Evolutionary conservation across 306 rosid genomes (phyloP).

Genomic region (Pterocarpus santalinus): DNA sequence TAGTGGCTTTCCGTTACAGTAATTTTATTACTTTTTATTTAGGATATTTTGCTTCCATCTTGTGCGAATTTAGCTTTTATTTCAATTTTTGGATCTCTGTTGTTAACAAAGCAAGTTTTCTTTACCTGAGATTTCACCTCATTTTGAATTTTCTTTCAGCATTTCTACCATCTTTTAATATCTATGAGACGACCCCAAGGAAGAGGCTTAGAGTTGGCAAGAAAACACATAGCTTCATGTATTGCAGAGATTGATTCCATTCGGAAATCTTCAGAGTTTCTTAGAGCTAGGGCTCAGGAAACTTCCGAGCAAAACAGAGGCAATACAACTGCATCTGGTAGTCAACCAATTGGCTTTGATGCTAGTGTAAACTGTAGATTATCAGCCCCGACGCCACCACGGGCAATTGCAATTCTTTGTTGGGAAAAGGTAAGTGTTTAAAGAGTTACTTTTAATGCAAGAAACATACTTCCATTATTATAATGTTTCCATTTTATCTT

Average conservation of each 20-base stretch:
- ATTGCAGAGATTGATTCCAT: constrained; percentile 72
- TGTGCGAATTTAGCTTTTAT: background rate
- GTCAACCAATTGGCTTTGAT: constrained; percentile 94
- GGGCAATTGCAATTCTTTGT: constrained; percentile 77
- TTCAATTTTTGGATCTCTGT: constrained; percentile 35
- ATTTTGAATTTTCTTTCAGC: constrained; percentile 67
- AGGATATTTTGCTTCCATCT: constrained; percentile 26
- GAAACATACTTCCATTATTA: constrained; percentile 8
- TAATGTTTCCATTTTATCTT: constrained; percentile 47
- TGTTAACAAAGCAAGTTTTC: constrained; percentile 30
- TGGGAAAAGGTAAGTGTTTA: constrained; percentile 73
- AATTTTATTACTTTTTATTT: constrained; percentile 30
- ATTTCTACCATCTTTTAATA: constrained; percentile 85
- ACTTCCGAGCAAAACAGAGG: constrained; percentile 54
- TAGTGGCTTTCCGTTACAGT: constrained; percentile 2
- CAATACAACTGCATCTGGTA: constrained; percentile 86
- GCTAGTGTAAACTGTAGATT: constrained; percentile 86
- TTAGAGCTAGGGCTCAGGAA: constrained; percentile 61
- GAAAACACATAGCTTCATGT: constrained; percentile 90
- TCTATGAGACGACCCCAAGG: constrained; percentile 97
- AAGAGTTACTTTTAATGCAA: constrained; percentile 32
- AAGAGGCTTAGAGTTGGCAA: constrained; percentile 94
- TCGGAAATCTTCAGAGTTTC: constrained; percentile 73
- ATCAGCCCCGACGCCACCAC: constrained; percentile 98
- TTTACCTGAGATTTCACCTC: constrained; percentile 41